Base-by-base conservation (phyloP, 768 basidiomycete genomes). In the Mycena crocata region DNA sequence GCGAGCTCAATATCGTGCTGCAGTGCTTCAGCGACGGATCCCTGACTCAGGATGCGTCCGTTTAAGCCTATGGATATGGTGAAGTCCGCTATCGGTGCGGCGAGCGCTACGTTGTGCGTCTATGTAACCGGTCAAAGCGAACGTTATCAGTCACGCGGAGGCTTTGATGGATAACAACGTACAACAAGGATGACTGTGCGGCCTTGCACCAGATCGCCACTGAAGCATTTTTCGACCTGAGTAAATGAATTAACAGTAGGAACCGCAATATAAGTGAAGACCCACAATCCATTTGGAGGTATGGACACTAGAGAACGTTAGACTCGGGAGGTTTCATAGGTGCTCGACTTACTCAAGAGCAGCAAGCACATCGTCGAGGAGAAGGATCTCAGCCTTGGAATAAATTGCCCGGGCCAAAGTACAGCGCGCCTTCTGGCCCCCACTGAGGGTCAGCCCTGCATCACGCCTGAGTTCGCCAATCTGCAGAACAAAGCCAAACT, bases 241-340 rank as follows among this genome's bases (percentile, higher is more conserved):
- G n/a, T n/a, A n/a, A n/a, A n/a, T n/a, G n/a, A n/a, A n/a, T n/a
- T n/a, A n/a, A n/a, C n/a, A n/a, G n/a, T n/a, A n/a, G n/a, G n/a
- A n/a, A n/a, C n/a, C n/a, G n/a, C n/a, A n/a, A n/a, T n/a, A n/a
- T n/a, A n/a, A n/a, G n/a, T n/a, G n/a, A n/a, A n/a, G n/a, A n/a
- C n/a, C n/a, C n/a, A n/a, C 82, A 63, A 88, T 86, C 77, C 78
- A 85, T 57, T 83, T 81, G 13, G 84, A 79, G 0, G 87, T 88
- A 62, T 87, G 82, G 15, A 87, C 85, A 24, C 69, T 70, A 39
- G 14, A 66, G 30, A 17, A 14, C 5, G 35, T 68, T 14, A 58
- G 50, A 57, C 66, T 42, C 10, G 13, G 35, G 23, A 15, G 23
- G 19, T 2, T 17, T 13, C 26, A 48, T 13, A 35, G 5, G 3